A percentile compares a stretch with the other conserved stretches of the same genome.
Evolutionary conservation across 2,329 filamentous ascomycete species (phyloP).

Genomic region (Colletotrichum aenigma): DNA sequence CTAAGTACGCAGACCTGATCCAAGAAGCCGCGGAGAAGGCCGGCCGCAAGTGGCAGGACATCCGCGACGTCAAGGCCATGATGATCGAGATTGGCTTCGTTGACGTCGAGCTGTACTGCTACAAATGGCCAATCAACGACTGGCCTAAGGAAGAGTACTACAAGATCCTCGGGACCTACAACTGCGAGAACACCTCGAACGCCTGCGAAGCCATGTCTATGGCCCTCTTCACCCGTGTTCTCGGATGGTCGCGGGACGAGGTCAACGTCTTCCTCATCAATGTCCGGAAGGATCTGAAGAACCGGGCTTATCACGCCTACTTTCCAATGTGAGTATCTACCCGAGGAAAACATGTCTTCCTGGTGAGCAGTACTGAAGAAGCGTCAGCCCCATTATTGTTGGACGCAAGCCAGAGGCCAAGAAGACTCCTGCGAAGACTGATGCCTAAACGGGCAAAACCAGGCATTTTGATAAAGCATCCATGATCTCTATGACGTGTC

Average conservation of each 20-base stretch:
- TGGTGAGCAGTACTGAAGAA: neutral
- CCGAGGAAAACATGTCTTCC: accelerated
- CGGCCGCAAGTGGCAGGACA: constrained; percentile 28
- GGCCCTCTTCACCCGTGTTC: constrained; percentile 35
- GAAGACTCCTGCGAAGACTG: neutral
- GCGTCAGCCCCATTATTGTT: neutral
- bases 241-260: constrained; percentile 35
- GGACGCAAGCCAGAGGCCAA: neutral
- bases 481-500: neutral
- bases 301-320: constrained; percentile 37
- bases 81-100: constrained; percentile 29
- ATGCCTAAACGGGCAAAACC: neutral
- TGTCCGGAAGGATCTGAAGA: constrained; percentile 35
- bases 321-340: constrained; percentile 36
- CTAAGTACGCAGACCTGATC: neutral
- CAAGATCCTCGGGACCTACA: constrained; percentile 22
- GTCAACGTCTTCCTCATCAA: constrained; percentile 35
- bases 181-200: constrained; percentile 32
- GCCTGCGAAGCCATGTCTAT: constrained; percentile 38
- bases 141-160: constrained; percentile 12
- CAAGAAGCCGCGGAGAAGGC: neutral
- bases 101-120: constrained; percentile 11
- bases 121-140: constrained; percentile 19
- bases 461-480: neutral
- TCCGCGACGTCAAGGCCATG: constrained; percentile 26